Base-by-base conservation (phyloP, 352 stramenopile genomes). In the Globisporangium splendens region DNA sequence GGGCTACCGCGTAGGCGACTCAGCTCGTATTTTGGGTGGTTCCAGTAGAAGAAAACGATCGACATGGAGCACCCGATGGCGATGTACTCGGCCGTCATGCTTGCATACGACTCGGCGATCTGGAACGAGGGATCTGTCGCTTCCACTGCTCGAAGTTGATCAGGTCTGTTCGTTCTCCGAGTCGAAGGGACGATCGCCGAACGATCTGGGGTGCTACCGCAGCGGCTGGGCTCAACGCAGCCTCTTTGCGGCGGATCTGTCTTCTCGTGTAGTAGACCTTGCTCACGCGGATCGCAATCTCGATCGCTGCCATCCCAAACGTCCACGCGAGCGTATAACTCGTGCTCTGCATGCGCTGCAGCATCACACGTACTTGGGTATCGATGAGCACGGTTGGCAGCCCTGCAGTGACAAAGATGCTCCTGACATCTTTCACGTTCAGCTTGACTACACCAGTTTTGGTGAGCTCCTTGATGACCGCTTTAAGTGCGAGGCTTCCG, bases 61-160 rank as follows among this genome's bases (percentile, higher is more conserved):
- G 62, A 77, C 51, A 71, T 61, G 7, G 74, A 81, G 53, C 72
- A 83, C 0, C 66, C 64, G 20, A 81, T 78, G 0, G 74, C 69
- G 42, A 83, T 70, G 33, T 83, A 79, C 50, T 83, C 74, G 31
- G 71, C 69, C 33, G 75, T 76, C 71, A 83, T 83, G 44, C 80
- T 68, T 17, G 74, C 66, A 24, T 72, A 75, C 15, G 63, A 18
- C 44, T 84, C 72, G 0, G 72, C 67, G 14, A 71, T 69, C 33
- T 81, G 61, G 24, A 73, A 70, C 1, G 61, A 50, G 2, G 28
- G 11, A 66, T 39, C 5, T 62, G 66, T 20, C 47, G 48, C 14
- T 52, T 54, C 67, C 72, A 79, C 20, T 62, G 28, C 6, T 70
- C 48, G 4, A 79, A 79, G 21, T 24, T 43, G 22, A 13, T 35